phyloP scores from a whole-genome alignment of 2,329 filamentous ascomycete species.

The Verticillium tricorpus region DNA sequence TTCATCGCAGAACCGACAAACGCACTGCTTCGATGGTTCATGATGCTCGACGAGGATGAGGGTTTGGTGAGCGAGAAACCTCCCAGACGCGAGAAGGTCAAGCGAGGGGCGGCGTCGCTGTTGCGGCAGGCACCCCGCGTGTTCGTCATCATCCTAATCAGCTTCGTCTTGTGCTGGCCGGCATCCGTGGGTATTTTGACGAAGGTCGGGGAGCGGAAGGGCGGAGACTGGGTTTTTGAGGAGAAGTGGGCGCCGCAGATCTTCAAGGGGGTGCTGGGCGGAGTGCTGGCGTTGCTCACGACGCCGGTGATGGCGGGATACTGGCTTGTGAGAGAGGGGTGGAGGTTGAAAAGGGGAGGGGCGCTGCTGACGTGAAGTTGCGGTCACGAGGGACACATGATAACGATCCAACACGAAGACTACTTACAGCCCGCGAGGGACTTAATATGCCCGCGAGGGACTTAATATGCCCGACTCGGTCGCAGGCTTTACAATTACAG shows the following conservation, averaged over 20 bases:
- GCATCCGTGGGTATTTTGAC: conserved; percentile 37
- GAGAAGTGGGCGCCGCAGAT: conserved; percentile 40
- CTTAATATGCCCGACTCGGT: not conserved
- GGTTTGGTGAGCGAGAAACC: conserved; percentile 2
- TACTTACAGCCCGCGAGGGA: not conserved
- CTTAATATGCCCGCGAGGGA: not conserved
- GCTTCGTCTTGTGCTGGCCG: conserved; percentile 40
- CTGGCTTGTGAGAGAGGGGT: conserved; percentile 46
- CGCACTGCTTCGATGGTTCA: conserved; percentile 35
- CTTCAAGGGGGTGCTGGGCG: conserved; percentile 47
- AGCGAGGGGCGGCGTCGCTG: conserved; percentile 24
- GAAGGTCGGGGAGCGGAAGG: conserved; percentile 26
- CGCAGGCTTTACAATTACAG: not conserved
- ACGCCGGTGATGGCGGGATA: conserved; percentile 44
- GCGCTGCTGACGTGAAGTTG: not conserved
- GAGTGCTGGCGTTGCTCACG: conserved; percentile 37
- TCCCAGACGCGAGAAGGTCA: conserved; percentile 19
- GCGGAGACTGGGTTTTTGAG: conserved; percentile 39
- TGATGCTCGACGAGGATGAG: conserved; percentile 31
- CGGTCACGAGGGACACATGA: not conserved
- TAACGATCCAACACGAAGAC: not conserved
- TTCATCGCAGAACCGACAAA: conserved; percentile 31
- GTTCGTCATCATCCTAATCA: conserved; percentile 28
- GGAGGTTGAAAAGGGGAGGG: conserved; percentile 23
- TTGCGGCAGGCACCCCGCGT: conserved; percentile 26